Percentiles rank a stretch among this genome's conserved stretches.
phyloP scores from a whole-genome alignment of 768 basidiomycete genomes.

The Trametes gibbosa region DNA sequence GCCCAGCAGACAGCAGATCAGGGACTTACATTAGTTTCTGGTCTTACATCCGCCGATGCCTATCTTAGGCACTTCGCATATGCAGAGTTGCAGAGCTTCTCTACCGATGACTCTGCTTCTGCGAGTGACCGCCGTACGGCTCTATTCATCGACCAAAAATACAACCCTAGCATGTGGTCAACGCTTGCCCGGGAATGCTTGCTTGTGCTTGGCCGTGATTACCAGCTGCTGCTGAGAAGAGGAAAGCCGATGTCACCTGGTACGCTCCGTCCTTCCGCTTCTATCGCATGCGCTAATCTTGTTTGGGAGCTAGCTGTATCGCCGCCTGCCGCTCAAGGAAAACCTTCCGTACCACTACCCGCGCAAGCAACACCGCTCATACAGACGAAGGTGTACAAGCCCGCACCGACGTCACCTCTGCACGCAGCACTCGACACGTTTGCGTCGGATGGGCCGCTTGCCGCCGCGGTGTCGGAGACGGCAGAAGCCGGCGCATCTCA shows the following conservation, averaged over 20 bases:
- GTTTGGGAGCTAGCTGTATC: conserved; percentile 22
- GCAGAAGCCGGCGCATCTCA: conserved; percentile 48
- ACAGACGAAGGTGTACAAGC: conserved; percentile 45
- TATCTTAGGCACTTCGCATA: conserved; percentile 66
- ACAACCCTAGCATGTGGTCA: conserved; percentile 61
- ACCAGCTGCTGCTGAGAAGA: conserved; percentile 60
- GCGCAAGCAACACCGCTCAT: conserved; percentile 36
- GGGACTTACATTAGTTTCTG: conserved; percentile 58
- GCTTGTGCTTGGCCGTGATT: conserved; percentile 62
- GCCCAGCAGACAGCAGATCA: conserved; percentile 48
- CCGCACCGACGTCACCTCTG: conserved; percentile 46
- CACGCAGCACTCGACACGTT: conserved; percentile 53
- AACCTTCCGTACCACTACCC: conserved; percentile 37
- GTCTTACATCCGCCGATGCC: conserved; percentile 50
- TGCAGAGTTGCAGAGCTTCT: conserved; percentile 54
- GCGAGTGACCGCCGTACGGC: conserved; percentile 47
- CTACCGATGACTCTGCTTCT: conserved; percentile 40
- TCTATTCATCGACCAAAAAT: conserved; percentile 69
- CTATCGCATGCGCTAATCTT: not conserved
- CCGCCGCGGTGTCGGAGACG: conserved; percentile 44
- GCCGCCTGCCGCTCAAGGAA: conserved; percentile 27
- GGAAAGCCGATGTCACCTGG: conserved; percentile 42
- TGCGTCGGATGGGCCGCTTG: conserved; percentile 49
- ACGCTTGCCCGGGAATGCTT: conserved; percentile 57
- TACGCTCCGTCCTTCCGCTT: not conserved